Evolutionary conservation across 108 stramenopile genomes (phyloP), one percentile per base, ranked within the genome.

Genomic region (Cylindrotheca closterium): DNA sequence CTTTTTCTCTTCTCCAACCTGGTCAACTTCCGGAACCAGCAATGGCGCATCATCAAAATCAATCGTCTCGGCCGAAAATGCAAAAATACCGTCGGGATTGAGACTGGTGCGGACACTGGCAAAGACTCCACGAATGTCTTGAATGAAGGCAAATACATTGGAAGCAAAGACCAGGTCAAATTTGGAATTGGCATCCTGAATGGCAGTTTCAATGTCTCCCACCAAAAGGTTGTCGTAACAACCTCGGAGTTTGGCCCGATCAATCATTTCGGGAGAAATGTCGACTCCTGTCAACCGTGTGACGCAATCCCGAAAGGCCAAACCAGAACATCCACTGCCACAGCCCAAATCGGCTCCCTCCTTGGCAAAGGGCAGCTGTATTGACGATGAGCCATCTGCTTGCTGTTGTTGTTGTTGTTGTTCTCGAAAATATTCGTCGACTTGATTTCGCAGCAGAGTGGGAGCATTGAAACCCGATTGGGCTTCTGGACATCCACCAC

Each of bases 91-190:
- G 8, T 72, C 65, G 37, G 62, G 21, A 12, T 19, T n/a, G 0
- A 82, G 62, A 28, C 70, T 60, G 45, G 62, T 53, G 10, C 71
- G 59, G 17, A 76, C 78, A 25, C 67, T 55, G 46, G 30, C 29
- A 47, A 85, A 85, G 12, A 82, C 73, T 1, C 51, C 58, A 25
- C 52, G 26, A 5, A 85, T 60, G 42, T 82, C 76, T 25, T 34
- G 26, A 58, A 86, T 60, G 51, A 83, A 86, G 1, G 77, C 62
- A 42, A 83, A 81, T 5, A 83, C 78, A 65, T 86, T 81, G 64
- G 81, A 86, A 21, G 85, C 77, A 63, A 83, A 79, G 18, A 86
- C 58, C 22, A 86, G 63, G 45, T 83, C 79, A 51, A 71, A 86
- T 17, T 18, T n/a, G 8, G 18, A 32, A 23, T 25, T 21, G 34